Evolutionary conservation across 305 asterid genomes (phyloP).

Genomic region (Striga hermonthica): DNA sequence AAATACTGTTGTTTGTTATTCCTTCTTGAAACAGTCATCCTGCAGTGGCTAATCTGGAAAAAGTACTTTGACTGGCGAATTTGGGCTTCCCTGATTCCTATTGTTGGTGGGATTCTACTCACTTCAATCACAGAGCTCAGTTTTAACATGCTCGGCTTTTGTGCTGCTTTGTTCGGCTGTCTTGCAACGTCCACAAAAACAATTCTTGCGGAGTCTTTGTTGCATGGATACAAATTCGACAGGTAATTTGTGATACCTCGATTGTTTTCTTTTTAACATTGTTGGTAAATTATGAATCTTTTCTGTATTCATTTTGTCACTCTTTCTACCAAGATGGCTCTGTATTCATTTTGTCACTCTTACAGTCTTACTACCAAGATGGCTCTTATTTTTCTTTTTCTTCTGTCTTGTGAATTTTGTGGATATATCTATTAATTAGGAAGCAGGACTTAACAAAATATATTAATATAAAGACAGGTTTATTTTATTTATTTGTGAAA

Average conservation of each 20-base stretch:
- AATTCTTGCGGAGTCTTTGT: constrained; percentile 86
- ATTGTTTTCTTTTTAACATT: background rate
- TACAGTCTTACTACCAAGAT: background rate
- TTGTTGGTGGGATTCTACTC: constrained; percentile 93
- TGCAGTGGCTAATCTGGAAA: constrained; percentile 93
- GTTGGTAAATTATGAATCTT: background rate
- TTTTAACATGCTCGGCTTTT: constrained; percentile 77
- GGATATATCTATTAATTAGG: background rate
- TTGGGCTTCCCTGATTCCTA: constrained; percentile 90
- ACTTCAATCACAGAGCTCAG: constrained; percentile 88
- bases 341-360: background rate
- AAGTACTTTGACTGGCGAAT: constrained; percentile 80
- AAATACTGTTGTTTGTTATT: background rate
- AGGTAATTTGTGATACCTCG: constrained; percentile 42
- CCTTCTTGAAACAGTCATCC: constrained; percentile 45
- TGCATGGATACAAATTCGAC: constrained; percentile 90
- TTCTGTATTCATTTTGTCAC: background rate
- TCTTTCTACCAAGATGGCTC: background rate
- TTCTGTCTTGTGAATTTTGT: background rate
- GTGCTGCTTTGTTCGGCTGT: constrained; percentile 92
- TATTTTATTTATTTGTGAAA: no score
- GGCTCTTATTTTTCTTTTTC: background rate
- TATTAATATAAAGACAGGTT: background rate
- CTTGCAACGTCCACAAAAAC: constrained; percentile 94
- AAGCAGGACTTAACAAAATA: background rate